Evolutionary conservation across 2,329 filamentous ascomycete species (phyloP), one percentile per base, ranked within the genome.

Genomic region (Aaosphaeria pasadenensis): DNA sequence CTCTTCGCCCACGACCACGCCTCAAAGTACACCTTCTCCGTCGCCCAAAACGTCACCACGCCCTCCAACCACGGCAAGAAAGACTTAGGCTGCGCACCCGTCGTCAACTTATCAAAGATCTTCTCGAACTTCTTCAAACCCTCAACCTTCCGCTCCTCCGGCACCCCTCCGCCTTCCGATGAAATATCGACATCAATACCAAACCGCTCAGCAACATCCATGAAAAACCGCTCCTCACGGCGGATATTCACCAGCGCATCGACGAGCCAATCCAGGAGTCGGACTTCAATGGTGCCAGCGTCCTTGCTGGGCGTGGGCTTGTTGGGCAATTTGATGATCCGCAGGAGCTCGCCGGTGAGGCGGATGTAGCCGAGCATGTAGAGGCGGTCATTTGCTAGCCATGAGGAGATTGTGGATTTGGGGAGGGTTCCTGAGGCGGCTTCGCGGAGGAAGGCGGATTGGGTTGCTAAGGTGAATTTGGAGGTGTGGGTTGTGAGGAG

Each of bases 11-110:
- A 68, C 6, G 51, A 55, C 64, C 64, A 69, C 5, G 66, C 62
- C 36, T 65, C 59, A 47, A 66, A 64, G 45, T 68, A 69, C 6
- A 66, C 59, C 42, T 64, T 68, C 43, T 69, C 66, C 5, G 63
- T 68, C 13, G 57, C 56, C 61, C 64, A 69, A 6, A 68, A 62
- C 13, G 67, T 38, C 5, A 66, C 54, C 5, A 56, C 59, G 30
- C 61, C 64, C 47, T 69, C 66, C 7, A 69, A 50, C 66, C 64
- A 69, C 0, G 66, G 66, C 1, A 69, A 35, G 9, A 52, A 11
- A 6, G 7, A 6, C 7, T 43, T 4, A 32, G 43, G 9, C 24
- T 46, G 5, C 9, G 31, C 32, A 5, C 48, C 50, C 1, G 44
- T 53, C 5, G 54, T 57, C 39, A 59, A 33, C 13, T 44, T 43